phyloP scores from a whole-genome alignment of 148 eudicot species.

The Selenicereus undatus region DNA sequence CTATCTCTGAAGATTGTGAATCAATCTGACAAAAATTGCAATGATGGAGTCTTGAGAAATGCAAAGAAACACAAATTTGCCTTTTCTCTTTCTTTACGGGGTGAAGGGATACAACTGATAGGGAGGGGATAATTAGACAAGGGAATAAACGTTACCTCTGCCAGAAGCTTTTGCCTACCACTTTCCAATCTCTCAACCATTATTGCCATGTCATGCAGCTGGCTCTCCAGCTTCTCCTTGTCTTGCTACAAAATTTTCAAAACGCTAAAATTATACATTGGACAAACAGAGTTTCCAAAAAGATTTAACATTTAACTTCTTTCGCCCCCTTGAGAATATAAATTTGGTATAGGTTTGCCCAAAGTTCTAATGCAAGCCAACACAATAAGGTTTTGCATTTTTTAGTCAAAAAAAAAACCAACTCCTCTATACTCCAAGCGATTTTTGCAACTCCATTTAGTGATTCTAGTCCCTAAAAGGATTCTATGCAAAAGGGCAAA shows the following conservation, averaged over 20 bases:
- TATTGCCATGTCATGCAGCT: constrained; percentile 94
- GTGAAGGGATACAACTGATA: background rate
- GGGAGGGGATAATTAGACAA: background rate
- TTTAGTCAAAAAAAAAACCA: background rate
- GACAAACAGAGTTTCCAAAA: background rate
- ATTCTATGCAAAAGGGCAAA: background rate
- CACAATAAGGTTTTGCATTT: background rate
- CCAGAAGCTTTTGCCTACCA: constrained; percentile 86
- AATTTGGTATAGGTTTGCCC: too few relatives aligned
- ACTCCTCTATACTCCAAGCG: too few relatives aligned
- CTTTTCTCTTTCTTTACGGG: background rate
- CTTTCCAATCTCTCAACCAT: constrained; percentile 85
- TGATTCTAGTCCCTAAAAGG: background rate
- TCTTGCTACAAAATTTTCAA: constrained; percentile 58
- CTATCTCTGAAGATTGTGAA: constrained; percentile 94
- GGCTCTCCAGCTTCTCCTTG: constrained; percentile 78
- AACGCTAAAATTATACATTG: background rate
- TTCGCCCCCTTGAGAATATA: too few relatives aligned
- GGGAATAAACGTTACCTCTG: constrained; percentile 49
- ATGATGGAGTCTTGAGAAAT: constrained; percentile 20
- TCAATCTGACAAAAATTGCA: constrained; percentile 57
- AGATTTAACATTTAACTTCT: background rate
- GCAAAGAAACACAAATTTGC: background rate
- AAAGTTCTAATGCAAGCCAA: background rate
- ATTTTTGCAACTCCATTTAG: background rate